Base-by-base conservation (phyloP, 805 yeast genomes). In the Candida michaelii region DNA sequence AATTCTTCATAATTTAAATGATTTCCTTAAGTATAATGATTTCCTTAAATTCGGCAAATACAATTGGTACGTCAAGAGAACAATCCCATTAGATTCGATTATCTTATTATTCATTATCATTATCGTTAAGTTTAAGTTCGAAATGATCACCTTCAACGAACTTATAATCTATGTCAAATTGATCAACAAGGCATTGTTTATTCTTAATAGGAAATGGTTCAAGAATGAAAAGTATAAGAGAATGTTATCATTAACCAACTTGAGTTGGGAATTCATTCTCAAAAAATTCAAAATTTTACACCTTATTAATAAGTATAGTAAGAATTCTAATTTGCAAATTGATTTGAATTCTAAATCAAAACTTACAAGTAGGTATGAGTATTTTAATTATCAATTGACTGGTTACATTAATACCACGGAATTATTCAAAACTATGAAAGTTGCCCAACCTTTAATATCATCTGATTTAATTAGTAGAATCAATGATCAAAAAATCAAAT, bases 31-130 rank as follows among this genome's bases (percentile, higher is more conserved):
- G 53, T 71, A 75, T 48, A 73, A 74, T 43, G 76, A 77, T 48
- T 76, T 75, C 50, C 69, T 73, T 43, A 69, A 73, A 39, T 76
- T 73, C 53, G 78, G 78, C 5, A 69, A 73, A 43, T 80, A 66
- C 56, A 80, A 79, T 50, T 80, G 85, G 85, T 80, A 78, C 48
- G 68, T 79, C 37, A 73, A 79, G 52, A 65, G 82, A 34, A 76
- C 78, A n/a, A 71, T 80, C 36, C 85, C 85, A 2, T 64, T 79
- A 39, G 83, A 80, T 56, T 77, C 82, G 6, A 69, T 80, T 12
- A 74, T 79, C 11, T 55, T 79, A 40, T 60, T 79, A 45, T 63
- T 77, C 49, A 74, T 77, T 11, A 75, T 79, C 24, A 65, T 80
- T 38, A 70, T 77, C 2, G 74, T 78, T 6, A 81, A 79, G 53